A percentile compares a stretch with the other conserved stretches of the same genome.
Evolutionary conservation across 2,329 filamentous ascomycete species (phyloP).

Genomic region (Sphaerulina populicola): DNA sequence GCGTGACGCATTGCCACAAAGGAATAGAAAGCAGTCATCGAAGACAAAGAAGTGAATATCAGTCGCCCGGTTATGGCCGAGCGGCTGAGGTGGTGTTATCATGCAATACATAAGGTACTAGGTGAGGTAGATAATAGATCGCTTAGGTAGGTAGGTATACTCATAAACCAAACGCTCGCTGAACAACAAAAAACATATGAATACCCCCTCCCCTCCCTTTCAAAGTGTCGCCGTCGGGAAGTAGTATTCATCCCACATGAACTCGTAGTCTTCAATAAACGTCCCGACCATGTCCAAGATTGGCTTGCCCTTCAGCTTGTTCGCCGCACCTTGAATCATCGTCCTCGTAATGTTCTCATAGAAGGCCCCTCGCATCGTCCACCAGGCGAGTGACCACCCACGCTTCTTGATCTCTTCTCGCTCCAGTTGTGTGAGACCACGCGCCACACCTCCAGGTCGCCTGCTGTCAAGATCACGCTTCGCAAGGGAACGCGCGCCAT

Average conservation of each 20-base stretch:
- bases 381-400: conserved; percentile 89
- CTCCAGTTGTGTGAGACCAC: conserved; percentile 74
- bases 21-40: background rate
- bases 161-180: conserved; percentile 9
- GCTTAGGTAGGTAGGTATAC: too few relatives aligned
- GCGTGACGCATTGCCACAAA: conserved; percentile 1
- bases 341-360: conserved; percentile 79
- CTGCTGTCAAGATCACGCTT: conserved; percentile 57
- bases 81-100: conserved; percentile 1
- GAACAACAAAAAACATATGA: conserved; percentile 4
- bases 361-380: conserved; percentile 91
- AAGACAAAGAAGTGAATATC: conserved; percentile 7
- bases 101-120: background rate
- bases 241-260: conserved; percentile 96
- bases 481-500: conserved; percentile 75
- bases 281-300: conserved; percentile 74
- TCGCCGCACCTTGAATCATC: conserved; percentile 60
- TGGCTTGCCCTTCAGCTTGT: conserved; percentile 61
- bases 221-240: conserved; percentile 60
- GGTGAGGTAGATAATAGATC: background rate
- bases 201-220: conserved; percentile 3
- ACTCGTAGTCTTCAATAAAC: conserved; percentile 92
- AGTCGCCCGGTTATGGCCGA: conserved; percentile 5
- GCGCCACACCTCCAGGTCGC: conserved; percentile 57
- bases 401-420: conserved; percentile 81